phyloP scores from a whole-genome alignment of 2,329 filamentous ascomycete species.

The Orbilia blumenaviensis region DNA sequence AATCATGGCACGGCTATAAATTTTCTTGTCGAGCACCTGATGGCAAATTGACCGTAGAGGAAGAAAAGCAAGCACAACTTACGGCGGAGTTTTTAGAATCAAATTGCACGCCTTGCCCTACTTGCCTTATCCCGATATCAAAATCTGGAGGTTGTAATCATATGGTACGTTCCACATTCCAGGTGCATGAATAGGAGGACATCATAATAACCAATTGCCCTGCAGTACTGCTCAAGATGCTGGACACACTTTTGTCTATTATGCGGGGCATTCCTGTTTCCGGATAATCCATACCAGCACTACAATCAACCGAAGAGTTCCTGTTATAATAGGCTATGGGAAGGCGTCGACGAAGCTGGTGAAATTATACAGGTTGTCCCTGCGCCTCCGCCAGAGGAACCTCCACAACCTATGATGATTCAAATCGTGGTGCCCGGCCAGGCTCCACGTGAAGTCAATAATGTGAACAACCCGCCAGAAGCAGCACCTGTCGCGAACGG shows the following conservation, averaged over 20 bases:
- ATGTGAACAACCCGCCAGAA: conserved; percentile 75
- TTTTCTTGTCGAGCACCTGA: conserved; percentile 73
- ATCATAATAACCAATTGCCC: neutral
- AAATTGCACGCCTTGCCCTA: conserved; percentile 88
- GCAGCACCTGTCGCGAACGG: conserved; percentile 69
- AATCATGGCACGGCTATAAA: conserved; percentile 92
- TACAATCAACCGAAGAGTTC: conserved; percentile 76
- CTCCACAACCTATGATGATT: conserved; percentile 48
- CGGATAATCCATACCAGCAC: conserved; percentile 83
- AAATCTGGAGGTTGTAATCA: conserved; percentile 97
- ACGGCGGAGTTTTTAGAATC: conserved; percentile 82
- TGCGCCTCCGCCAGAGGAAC: conserved; percentile 65
- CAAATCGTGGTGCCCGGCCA: conserved; percentile 50
- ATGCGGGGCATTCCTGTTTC: conserved; percentile 84
- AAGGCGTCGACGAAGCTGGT: conserved; percentile 82
- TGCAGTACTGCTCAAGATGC: conserved; percentile 66
- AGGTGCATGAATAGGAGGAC: neutral
- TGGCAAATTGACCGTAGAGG: conserved; percentile 66
- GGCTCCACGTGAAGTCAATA: conserved; percentile 59
- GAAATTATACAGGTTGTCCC: conserved; percentile 56
- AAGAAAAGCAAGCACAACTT: conserved; percentile 84
- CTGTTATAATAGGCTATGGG: conserved; percentile 90
- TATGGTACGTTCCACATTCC: conserved; percentile 79
- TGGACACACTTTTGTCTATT: conserved; percentile 94
- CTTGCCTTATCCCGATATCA: conserved; percentile 82